Conservation (phyloP, 805 yeast species). For the Yarrowia sp. region DNA sequence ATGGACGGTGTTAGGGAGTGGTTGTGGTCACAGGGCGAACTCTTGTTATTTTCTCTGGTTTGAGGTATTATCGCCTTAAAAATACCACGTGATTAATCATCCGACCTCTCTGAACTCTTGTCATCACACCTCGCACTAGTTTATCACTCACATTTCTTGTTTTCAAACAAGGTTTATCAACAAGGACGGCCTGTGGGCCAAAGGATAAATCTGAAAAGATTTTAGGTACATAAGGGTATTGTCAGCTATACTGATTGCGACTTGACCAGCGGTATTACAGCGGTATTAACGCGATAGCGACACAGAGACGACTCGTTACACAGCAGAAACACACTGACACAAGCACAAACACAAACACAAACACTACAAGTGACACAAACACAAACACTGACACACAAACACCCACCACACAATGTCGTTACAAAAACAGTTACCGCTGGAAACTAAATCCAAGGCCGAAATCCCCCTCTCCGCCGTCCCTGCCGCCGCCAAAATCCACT, state of each 20-base stretch:
- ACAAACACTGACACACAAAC: background rate
- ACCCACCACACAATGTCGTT: background rate
- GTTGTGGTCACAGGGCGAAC: no score
- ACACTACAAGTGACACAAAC: background rate
- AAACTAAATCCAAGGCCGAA: background rate
- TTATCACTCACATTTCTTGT: background rate
- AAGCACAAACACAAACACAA: no score
- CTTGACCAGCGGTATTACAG: no score
- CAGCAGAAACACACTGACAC: no score
- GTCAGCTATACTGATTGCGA: no score
- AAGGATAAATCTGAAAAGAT: background rate
- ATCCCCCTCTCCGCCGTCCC: background rate
- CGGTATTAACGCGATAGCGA: no score
- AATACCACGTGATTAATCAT: background rate
- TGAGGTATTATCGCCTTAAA: no score
- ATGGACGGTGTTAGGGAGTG: no score
- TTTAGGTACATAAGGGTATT: constrained; percentile 18
- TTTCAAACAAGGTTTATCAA: background rate
- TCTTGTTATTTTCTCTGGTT: no score
- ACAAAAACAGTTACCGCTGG: background rate
- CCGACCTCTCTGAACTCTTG: no score
- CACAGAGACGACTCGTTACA: no score
- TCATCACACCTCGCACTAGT: background rate
- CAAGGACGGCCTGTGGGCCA: background rate
- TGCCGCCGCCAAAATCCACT: constrained; percentile 6